Evolutionary conservation across 768 basidiomycete species (phyloP).

Genomic region (Tulasnella sp.): DNA sequence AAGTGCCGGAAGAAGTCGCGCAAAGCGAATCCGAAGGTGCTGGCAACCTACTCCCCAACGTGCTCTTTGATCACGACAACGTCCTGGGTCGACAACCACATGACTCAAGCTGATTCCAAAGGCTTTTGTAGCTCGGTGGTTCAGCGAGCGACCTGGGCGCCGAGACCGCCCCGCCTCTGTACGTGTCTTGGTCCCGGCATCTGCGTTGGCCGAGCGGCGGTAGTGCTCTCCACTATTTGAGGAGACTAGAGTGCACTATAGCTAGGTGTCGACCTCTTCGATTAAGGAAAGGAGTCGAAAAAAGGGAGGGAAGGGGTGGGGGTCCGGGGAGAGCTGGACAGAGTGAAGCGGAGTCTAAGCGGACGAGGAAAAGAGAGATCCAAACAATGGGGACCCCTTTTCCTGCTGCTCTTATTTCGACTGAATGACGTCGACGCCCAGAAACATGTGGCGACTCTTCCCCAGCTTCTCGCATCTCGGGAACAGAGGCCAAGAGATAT

Average conservation of each 20-base stretch:
- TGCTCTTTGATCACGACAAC: not conserved
- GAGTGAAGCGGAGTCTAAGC: not conserved
- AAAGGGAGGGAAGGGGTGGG: no score
- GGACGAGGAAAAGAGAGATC: not conserved
- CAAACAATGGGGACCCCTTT: not conserved
- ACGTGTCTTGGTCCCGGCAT: not conserved
- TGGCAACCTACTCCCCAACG: not conserved
- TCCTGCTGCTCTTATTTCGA: not conserved
- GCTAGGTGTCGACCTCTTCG: slow-evolving; percentile 4
- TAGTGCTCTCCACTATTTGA: not conserved
- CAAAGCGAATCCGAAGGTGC: not conserved
- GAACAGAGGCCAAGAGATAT: no score
- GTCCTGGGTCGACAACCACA: not conserved
- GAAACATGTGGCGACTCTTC: not conserved
- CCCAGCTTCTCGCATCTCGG: not conserved
- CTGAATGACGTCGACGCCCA: not conserved
- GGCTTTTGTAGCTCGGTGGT: slow-evolving; percentile 9
- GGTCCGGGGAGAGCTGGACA: no score
- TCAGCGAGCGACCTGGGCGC: not conserved
- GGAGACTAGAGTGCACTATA: slow-evolving; percentile 2
- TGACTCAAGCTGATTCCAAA: slow-evolving; percentile 2
- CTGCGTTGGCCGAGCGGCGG: not conserved
- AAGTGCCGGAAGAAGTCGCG: not conserved
- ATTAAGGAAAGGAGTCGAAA: no score
- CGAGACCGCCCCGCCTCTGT: not conserved